Conservation (phyloP, 345 rosid genomes). For the Lumnitzera littorea region DNA sequence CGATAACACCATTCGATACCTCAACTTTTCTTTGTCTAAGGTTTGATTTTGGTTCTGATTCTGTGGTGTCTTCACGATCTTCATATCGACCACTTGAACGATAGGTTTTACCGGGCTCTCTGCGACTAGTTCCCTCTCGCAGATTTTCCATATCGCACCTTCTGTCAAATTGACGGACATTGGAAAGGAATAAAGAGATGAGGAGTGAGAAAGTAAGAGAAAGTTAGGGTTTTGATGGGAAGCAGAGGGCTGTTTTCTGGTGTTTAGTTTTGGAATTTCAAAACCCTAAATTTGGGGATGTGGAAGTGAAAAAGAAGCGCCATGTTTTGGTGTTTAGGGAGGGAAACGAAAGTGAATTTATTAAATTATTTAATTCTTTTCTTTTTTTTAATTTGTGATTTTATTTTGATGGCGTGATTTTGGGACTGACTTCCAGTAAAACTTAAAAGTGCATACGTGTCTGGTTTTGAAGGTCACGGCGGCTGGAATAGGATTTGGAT, state of each 20-base stretch:
- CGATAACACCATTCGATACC: constrained; percentile 51
- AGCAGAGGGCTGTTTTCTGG: too few relatives aligned
- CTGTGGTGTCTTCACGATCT: constrained; percentile 40
- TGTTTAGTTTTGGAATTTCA: not conserved
- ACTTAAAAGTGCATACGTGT: too few relatives aligned
- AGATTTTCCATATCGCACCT: constrained; percentile 49
- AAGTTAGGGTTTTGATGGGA: too few relatives aligned
- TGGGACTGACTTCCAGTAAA: too few relatives aligned
- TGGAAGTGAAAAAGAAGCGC: constrained; percentile 3
- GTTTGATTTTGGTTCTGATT: constrained; percentile 23
- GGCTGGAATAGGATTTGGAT: too few relatives aligned
- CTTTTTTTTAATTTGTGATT: too few relatives aligned
- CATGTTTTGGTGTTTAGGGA: constrained; percentile 4
- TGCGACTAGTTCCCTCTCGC: constrained; percentile 30
- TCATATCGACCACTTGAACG: constrained; percentile 69
- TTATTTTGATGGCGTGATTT: too few relatives aligned
- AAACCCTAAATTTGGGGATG: constrained; percentile 1
- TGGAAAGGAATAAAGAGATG: not conserved
- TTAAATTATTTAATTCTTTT: too few relatives aligned
- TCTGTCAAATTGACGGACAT: constrained; percentile 50
- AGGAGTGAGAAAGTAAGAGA: too few relatives aligned
- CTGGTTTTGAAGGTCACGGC: too few relatives aligned
- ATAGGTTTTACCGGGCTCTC: constrained; percentile 51
- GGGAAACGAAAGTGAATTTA: constrained; percentile 4
- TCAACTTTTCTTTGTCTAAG: constrained; percentile 10